These are phyloP conservation scores for Physcomitrellopsis africana DNA, from an alignment of 225 moss, liverwort and hornwort genomes.

Conservation along the genomic window DNA sequence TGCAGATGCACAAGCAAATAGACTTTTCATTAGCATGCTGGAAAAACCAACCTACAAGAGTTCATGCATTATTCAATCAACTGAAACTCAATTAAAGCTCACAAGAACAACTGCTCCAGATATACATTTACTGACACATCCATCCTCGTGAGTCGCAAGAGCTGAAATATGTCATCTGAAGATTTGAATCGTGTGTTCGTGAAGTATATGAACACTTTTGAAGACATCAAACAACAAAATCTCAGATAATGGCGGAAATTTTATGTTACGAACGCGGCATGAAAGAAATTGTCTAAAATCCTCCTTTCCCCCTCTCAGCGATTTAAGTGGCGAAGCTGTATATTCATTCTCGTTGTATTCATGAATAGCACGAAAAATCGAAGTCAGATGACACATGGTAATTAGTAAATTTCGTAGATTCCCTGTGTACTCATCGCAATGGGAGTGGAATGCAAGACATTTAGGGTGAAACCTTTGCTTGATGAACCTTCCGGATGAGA, in stretches of 20 bases:
- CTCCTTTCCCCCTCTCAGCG: neutral
- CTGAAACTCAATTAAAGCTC: neutral
- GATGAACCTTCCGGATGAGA: conserved; percentile 57
- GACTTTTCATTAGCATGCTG: conserved; percentile 6
- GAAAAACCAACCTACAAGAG: neutral
- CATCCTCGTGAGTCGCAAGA: neutral
- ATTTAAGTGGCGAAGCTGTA: neutral
- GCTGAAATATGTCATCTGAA: neutral
- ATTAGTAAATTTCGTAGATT: neutral
- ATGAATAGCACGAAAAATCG: neutral
- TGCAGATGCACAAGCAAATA: conserved; percentile 24
- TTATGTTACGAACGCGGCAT: neutral
- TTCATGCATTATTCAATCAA: neutral
- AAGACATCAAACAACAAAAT: neutral
- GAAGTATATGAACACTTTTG: neutral
- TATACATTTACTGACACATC: neutral
- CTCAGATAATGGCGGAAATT: neutral
- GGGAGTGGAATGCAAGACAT: conserved; percentile 17
- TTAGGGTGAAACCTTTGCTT: conserved; percentile 41
- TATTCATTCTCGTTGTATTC: neutral
- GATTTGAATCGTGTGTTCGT: neutral
- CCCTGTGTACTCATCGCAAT: neutral
- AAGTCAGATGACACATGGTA: neutral
- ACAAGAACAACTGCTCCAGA: neutral
- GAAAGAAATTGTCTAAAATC: neutral